phyloP scores from a whole-genome alignment of 257 asterid genomes.

The Przewalskia tangutica region DNA sequence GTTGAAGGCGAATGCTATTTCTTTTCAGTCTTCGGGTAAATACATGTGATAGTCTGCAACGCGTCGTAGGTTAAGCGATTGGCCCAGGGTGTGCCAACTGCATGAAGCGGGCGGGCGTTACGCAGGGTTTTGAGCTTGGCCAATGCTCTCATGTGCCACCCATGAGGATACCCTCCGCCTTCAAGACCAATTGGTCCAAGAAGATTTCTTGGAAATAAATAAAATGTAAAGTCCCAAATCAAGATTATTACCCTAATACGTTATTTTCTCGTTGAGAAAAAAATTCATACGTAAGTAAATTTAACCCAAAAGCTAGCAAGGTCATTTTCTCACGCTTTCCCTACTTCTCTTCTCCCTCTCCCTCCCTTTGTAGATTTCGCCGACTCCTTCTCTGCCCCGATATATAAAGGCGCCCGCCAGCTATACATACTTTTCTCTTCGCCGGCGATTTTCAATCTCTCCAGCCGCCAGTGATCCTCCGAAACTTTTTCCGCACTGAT shows the following conservation, averaged over 20 bases:
- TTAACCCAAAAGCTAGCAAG: no score
- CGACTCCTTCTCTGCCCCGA: constrained; percentile 4
- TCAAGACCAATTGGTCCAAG: no score
- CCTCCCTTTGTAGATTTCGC: constrained; percentile 12
- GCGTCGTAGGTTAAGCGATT: no score
- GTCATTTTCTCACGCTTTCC: neutral
- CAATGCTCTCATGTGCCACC: no score
- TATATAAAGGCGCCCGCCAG: neutral
- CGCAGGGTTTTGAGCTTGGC: no score
- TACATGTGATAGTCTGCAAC: no score
- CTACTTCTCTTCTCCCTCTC: constrained; percentile 12
- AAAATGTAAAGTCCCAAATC: neutral
- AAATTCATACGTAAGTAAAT: no score
- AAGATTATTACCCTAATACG: neutral
- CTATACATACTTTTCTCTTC: neutral
- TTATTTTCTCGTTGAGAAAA: neutral
- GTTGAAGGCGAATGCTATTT: no score
- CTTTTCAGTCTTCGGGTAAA: no score
- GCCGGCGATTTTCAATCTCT: constrained; percentile 12
- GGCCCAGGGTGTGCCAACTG: no score
- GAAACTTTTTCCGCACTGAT: constrained; percentile 7
- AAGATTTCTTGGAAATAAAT: neutral
- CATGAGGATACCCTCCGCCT: no score
- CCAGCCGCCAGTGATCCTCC: constrained; percentile 21
- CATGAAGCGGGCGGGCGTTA: no score